Percentiles rank a stretch among this genome's conserved stretches.
These are phyloP conservation scores for Colletotrichum sp. DNA, from an alignment of 2,329 filamentous ascomycete genomes.

Conservation along the genomic window DNA sequence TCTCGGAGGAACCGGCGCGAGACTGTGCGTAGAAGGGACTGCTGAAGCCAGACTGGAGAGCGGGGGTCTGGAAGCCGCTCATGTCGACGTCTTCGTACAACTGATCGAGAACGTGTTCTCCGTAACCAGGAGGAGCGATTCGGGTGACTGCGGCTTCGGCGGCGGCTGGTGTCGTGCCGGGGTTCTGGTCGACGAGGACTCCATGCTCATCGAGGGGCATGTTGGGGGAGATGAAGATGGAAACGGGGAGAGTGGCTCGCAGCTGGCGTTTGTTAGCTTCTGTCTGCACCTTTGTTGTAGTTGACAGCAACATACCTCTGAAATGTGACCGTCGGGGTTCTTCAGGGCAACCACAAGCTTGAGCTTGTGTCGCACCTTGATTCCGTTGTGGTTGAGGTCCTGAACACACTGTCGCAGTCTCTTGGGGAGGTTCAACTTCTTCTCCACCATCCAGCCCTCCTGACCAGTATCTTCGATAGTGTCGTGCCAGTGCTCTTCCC, in stretches of 20 bases:
- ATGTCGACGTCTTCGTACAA: conserved; percentile 88
- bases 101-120: conserved; percentile 86
- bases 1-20: conserved; percentile 80
- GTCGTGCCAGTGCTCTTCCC: conserved; percentile 71
- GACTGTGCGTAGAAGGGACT: conserved; percentile 80
- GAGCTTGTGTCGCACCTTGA: conserved; percentile 92
- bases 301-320: conserved; percentile 66
- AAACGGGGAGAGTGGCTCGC: conserved; percentile 87
- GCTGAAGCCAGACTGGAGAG: conserved; percentile 72
- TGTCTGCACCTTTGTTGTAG: neutral
- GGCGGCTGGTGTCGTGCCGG: conserved; percentile 49
- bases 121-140: conserved; percentile 90
- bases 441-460: conserved; percentile 68
- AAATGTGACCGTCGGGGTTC: conserved; percentile 94
- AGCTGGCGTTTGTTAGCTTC: conserved; percentile 54
- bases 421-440: conserved; percentile 75
- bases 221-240: conserved; percentile 95
- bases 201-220: conserved; percentile 89
- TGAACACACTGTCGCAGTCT: conserved; percentile 85
- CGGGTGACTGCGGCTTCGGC: conserved; percentile 62
- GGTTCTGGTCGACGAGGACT: conserved; percentile 71
- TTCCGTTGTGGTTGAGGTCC: conserved; percentile 85
- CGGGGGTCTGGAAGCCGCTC: conserved; percentile 81
- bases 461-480: conserved; percentile 72
- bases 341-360: conserved; percentile 89